phyloP scores from a whole-genome alignment of 192 early-diverging fungal species.

The Backusella westeae region DNA sequence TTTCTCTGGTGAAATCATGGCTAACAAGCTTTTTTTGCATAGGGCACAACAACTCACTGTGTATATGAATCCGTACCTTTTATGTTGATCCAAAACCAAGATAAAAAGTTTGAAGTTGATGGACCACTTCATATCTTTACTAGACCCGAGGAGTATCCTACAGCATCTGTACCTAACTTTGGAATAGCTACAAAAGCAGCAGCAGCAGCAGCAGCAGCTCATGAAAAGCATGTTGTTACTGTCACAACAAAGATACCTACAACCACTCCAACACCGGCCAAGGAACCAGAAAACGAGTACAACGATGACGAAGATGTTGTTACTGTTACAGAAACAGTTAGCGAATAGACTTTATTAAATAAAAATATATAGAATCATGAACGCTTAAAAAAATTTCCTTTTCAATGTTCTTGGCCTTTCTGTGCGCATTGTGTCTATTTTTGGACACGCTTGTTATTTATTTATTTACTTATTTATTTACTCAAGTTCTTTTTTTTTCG shows the following conservation, averaged over 20 bases:
- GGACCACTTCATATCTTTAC: not conserved
- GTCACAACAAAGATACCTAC: not conserved
- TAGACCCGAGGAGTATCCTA: not conserved
- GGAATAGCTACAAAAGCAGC: not conserved
- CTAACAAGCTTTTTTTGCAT: not conserved
- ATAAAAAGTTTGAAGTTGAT: not conserved
- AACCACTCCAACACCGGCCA: not conserved
- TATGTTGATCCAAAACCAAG: conserved; percentile 29
- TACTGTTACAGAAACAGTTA: not conserved
- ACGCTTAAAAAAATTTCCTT: not conserved
- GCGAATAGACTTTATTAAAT: not conserved
- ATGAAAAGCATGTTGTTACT: not conserved
- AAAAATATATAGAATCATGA: conserved; percentile 1
- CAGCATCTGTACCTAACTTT: conserved; percentile 1
- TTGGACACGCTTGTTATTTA: not conserved
- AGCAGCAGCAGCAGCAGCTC: not conserved
- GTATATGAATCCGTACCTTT: conserved; percentile 40
- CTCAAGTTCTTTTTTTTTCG: not conserved
- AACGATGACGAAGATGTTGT: not conserved
- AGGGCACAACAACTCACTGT: conserved; percentile 30
- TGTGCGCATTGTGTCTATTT: not conserved
- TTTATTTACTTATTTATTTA: not conserved
- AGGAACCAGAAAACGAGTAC: not conserved
- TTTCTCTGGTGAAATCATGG: not conserved
- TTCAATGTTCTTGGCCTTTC: not conserved